Evolutionary conservation across 2,329 filamentous ascomycete genomes (phyloP), one percentile per base, ranked within the genome.

Genomic region (Talaromyces sp.): DNA sequence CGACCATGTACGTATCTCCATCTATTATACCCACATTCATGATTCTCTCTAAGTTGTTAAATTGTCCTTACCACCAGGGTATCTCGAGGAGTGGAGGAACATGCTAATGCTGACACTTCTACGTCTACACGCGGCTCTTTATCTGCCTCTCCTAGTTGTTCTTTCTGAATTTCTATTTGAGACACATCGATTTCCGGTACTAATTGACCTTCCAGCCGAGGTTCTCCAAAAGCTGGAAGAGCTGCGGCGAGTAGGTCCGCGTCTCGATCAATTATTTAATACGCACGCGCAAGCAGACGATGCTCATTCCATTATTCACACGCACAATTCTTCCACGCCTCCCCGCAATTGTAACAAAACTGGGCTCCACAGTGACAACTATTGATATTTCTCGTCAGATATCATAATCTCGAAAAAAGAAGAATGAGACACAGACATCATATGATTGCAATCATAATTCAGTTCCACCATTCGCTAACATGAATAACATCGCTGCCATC

Each of bases 381-480:
- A 55, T 59, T 2, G 14, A 56, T 40, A n/a, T n/a, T n/a, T n/a
- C n/a, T n/a, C n/a, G n/a, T n/a, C n/a, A n/a, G n/a, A n/a, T n/a
- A n/a, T n/a, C n/a, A n/a, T n/a, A n/a, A n/a, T n/a, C n/a, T n/a
- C 10, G 12, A 47, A 14, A 33, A 18, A 47, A 28, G n/a, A 18
- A 44, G 4, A 62, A 51, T 44, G 30, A 28, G 42, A 30, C 34
- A 80, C 81, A 68, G 65, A 87, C 84, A 64, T 83, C 3, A 87
- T 87, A 57, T 87, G 85, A 57, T 82, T 75, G 63, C 85, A 87
- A 1, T 85, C 85, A 0, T 40, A n/a, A 0, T 68, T 33, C 0
- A 85, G 70, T 69, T 86, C 83, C 0, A 87, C 76, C 12, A 87
- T 36, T 0, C 73, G 62, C 2, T 64, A 66, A 65, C 85, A 87